Conservation (phyloP, 1,284 basidiomycete species). For the Ceratobasidium papillatum region DNA sequence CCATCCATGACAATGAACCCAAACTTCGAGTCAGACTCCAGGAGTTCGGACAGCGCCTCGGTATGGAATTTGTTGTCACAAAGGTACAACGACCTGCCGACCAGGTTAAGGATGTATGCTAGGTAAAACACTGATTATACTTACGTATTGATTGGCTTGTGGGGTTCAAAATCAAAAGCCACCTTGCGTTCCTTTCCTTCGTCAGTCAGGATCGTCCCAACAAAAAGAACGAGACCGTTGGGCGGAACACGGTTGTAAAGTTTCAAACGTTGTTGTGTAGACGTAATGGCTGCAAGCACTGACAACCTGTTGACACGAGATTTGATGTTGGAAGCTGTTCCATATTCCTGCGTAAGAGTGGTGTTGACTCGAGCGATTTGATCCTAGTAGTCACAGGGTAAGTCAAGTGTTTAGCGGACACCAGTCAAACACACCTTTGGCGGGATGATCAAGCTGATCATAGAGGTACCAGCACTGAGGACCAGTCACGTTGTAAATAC, state of each 20-base stretch:
- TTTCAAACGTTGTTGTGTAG: conserved; percentile 98
- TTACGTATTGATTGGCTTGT: conserved; percentile 98
- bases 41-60: conserved; percentile 93
- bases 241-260: conserved; percentile 96
- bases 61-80: conserved; percentile 99
- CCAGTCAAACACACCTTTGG: conserved; percentile 70
- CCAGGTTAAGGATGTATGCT: conserved; percentile 8
- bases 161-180: conserved; percentile 96
- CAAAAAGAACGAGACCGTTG: conserved; percentile 96
- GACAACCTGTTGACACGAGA: conserved; percentile 98
- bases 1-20: conserved; percentile 99
- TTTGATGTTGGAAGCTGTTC: conserved; percentile 99
- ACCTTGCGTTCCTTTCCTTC: conserved; percentile 99
- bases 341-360: conserved; percentile 99
- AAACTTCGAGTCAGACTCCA: conserved; percentile 97
- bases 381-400: conserved; percentile 61
- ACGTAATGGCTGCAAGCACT: conserved; percentile 97
- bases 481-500: conserved; percentile 43
- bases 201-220: conserved; percentile 97
- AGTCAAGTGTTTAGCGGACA: neutral
- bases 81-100: conserved; percentile 87
- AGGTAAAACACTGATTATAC: conserved; percentile 49
- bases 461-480: conserved; percentile 90
- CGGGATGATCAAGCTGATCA: conserved; percentile 98
- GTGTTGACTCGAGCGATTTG: conserved; percentile 94